Conservation (phyloP, 1,139 yeast species). For the Hyphopichia burtonii region DNA sequence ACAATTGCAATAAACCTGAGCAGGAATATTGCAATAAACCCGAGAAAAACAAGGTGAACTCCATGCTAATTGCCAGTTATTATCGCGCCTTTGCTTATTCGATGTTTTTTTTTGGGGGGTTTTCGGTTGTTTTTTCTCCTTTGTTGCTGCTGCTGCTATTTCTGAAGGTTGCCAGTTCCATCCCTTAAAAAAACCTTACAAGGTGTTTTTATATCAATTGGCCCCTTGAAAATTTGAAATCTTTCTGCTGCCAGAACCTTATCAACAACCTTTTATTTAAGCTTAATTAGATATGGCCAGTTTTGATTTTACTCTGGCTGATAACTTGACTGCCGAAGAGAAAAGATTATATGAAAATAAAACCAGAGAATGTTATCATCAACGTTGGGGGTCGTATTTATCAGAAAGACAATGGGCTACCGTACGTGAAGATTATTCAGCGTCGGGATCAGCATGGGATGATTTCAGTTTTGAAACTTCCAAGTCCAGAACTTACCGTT, state of each 20-base stretch:
- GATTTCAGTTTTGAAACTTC: slow-evolving; percentile 89
- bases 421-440: slow-evolving; percentile 89
- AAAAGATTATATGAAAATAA: slow-evolving; percentile 61
- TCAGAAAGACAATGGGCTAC: slow-evolving; percentile 95
- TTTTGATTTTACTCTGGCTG: slow-evolving; percentile 3
- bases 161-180: background rate
- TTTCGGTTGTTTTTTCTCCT: background rate
- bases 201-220: too few relatives aligned
- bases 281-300: too few relatives aligned
- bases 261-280: background rate
- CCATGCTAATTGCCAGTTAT: too few relatives aligned
- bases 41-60: too few relatives aligned
- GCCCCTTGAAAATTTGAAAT: too few relatives aligned
- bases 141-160: background rate
- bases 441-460: slow-evolving; percentile 90
- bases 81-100: too few relatives aligned
- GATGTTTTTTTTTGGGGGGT: too few relatives aligned
- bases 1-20: too few relatives aligned
- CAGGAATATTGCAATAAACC: too few relatives aligned
- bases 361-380: slow-evolving; percentile 64
- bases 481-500: slow-evolving; percentile 77
- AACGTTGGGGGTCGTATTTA: slow-evolving; percentile 90
- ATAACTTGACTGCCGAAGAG: slow-evolving; percentile 58
- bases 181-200: background rate
- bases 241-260: too few relatives aligned